Evolutionary conservation across 2,329 filamentous ascomycete genomes (phyloP), one percentile per base, ranked within the genome.

Genomic region (Aureobasidium leucospermi): DNA sequence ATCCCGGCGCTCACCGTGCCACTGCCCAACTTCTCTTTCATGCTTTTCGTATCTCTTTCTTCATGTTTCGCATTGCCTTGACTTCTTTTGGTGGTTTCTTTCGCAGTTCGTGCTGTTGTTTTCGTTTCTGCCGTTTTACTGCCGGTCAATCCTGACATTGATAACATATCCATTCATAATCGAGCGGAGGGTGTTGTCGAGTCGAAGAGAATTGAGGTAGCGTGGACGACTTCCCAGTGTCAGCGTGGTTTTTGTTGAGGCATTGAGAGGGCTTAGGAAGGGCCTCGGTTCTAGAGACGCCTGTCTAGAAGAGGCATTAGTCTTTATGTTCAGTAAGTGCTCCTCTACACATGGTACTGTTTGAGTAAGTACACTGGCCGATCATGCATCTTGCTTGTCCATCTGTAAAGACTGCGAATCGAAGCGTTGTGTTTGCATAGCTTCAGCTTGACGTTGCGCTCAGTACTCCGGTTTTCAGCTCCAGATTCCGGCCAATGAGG

Each of bases 1-100:
- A 43, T 58, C 55, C 55, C 55, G 55, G 55, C 45, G 55, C 42
- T 45, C 42, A 57, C 32, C 55, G 55, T 58, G 42, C 45, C 55
- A 58, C 55, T 57, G 42, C 53, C 53, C 41, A 57, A 57, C 53
- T 57, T 57, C 53, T 57, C 53, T 58, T 58, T 58, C 16, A 39
- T 49, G 19, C 9, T n/a, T 34, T 23, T 48, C 45, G 49, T 39
- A 48, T 48, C 45, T 19, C 34, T 32, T 49, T 42, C 28, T 39
- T 9, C 28, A 23, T 32, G 11, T 19, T 16, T 34, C 23, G 16
- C 39, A 10, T 31, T 34, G 10, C 34, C 29, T 55, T 16, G 41
- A 38, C 13, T n/a, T 41, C 42, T 23, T 42, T 32, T 42, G 36
- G 23, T 23, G 29, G 6, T 36, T 13, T 36, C n/a, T 19, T 36